Conservation (phyloP, 192 early-diverging fungal species). For the Coemansia asiatica region DNA sequence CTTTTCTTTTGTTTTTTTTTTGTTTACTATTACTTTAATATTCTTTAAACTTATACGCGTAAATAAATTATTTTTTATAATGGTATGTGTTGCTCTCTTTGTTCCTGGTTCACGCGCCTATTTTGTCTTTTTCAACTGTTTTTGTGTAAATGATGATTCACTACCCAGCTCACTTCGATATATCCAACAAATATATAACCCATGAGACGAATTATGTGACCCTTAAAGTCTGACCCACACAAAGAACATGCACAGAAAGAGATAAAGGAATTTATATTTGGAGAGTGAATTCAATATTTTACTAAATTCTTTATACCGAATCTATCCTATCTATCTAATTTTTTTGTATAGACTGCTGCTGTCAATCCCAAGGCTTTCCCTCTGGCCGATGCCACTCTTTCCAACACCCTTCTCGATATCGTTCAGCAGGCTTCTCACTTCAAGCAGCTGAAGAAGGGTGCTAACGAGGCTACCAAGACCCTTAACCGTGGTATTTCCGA, state of each 20-base stretch:
- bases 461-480: conserved; percentile 99
- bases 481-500: conserved; percentile 98
- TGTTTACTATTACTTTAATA: conserved; percentile 12
- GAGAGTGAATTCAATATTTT: no score
- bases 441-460: conserved; percentile 99
- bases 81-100: not conserved
- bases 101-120: conserved; percentile 9
- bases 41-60: conserved; percentile 1
- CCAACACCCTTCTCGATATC: conserved; percentile 92
- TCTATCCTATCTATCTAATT: no score
- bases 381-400: conserved; percentile 84
- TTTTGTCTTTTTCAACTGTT: not conserved
- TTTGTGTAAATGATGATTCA: conserved; percentile 41
- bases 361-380: conserved; percentile 75
- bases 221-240: conserved; percentile 15
- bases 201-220: conserved; percentile 44
- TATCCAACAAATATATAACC: conserved; percentile 27
- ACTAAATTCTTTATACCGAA: no score
- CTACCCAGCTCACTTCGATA: conserved; percentile 55
- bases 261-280: no score
- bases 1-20: conserved; percentile 4
- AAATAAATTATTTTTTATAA: conserved; percentile 20
- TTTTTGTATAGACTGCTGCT: conserved; percentile 16
- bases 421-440: conserved; percentile 99
- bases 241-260: conserved; percentile 2